phyloP scores from a whole-genome alignment of 495 filamentous ascomycete genomes.

The Penicillium cosmopolitanum region DNA sequence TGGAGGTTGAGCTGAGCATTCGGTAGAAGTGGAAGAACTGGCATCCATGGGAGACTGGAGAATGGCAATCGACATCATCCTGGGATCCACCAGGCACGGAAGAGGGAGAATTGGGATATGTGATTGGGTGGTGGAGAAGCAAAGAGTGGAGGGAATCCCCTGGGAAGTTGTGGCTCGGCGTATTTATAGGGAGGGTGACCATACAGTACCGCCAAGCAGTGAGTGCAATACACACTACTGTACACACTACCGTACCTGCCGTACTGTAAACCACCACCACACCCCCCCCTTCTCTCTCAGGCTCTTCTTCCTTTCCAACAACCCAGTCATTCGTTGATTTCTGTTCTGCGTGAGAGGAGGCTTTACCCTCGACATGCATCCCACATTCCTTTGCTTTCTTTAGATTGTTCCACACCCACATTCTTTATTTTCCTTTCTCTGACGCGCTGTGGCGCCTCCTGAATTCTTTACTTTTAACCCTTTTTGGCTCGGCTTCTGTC shows the following conservation, averaged over 20 bases:
- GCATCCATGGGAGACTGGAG: not conserved
- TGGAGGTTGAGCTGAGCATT: not conserved
- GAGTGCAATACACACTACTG: too few relatives aligned
- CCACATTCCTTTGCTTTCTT: slow-evolving; percentile 30
- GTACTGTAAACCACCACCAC: not conserved
- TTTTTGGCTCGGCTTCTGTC: slow-evolving; percentile 10
- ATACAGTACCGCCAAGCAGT: too few relatives aligned
- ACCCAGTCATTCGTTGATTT: slow-evolving; percentile 47
- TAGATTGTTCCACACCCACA: slow-evolving; percentile 34
- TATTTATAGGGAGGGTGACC: slow-evolving; percentile 5
- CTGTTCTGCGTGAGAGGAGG: slow-evolving; percentile 24
- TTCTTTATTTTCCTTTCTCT: slow-evolving; percentile 42
- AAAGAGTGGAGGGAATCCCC: not conserved
- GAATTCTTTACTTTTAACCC: slow-evolving; percentile 29
- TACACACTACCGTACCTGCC: too few relatives aligned
- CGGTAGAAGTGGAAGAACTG: not conserved
- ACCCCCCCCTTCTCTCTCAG: slow-evolving; percentile 16
- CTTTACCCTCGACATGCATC: slow-evolving; percentile 37
- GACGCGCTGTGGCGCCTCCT: slow-evolving; percentile 33
- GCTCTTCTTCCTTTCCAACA: slow-evolving; percentile 35
- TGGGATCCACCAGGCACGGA: slow-evolving; percentile 3
- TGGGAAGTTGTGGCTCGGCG: not conserved
- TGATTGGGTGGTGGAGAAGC: not conserved
- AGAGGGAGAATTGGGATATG: not conserved
- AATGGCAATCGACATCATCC: slow-evolving; percentile 7